Conservation (phyloP, 73 alveolate species). For the Paramecium caudatum region DNA sequence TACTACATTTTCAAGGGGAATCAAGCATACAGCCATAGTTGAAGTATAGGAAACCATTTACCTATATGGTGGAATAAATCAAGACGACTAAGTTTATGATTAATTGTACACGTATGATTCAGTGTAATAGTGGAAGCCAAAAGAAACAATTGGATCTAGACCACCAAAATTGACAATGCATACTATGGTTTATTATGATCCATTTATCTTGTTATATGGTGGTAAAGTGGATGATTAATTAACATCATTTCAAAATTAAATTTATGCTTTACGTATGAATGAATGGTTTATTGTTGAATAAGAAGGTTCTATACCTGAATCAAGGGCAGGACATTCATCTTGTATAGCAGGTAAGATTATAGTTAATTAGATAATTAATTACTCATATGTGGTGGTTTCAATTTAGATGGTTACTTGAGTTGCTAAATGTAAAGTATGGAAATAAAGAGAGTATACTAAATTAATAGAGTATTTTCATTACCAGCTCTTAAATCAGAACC, state of each 20-base stretch:
- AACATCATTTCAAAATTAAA: conserved; percentile 12
- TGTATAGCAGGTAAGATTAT: not conserved
- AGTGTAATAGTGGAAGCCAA: not conserved
- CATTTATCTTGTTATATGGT: conserved; percentile 56
- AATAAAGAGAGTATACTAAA: not conserved
- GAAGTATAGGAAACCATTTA: conserved; percentile 10
- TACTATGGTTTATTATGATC: conserved; percentile 41
- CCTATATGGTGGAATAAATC: conserved; percentile 39
- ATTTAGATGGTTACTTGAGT: conserved; percentile 48
- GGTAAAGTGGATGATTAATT: conserved; percentile 37
- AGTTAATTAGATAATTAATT: not conserved
- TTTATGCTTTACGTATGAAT: not conserved
- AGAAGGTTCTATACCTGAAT: conserved; percentile 30
- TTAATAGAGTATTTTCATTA: not conserved
- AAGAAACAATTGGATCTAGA: not conserved
- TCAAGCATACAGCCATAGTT: conserved; percentile 37
- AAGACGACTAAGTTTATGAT: conserved; percentile 30
- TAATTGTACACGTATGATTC: not conserved
- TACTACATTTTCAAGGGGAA: conserved; percentile 18
- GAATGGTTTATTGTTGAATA: conserved; percentile 36
- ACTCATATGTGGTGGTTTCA: conserved; percentile 56
- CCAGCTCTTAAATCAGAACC: conserved; percentile 52
- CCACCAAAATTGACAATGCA: conserved; percentile 65
- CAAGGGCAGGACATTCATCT: conserved; percentile 54
- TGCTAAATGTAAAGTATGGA: conserved; percentile 38